Percentiles rank a stretch among this genome's conserved stretches.
Conservation (phyloP, 768 basidiomycete species). For the Hygrocybe punicea region DNA sequence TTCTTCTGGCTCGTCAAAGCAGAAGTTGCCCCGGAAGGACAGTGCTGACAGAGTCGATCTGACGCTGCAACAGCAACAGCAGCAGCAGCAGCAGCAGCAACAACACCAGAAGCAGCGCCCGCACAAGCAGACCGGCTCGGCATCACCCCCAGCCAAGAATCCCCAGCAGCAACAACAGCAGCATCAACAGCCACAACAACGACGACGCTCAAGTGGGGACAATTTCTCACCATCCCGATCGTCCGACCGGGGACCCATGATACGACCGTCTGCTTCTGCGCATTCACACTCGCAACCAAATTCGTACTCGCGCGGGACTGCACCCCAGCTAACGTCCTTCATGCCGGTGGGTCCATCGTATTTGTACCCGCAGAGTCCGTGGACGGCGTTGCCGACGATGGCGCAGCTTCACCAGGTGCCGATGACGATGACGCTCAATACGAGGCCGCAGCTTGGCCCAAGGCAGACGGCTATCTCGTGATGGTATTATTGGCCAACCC, state of each 20-base stretch:
- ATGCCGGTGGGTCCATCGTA: conserved; percentile 3
- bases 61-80: conserved; percentile 6
- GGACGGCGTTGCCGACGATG: conserved; percentile 41
- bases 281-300: conserved; percentile 29
- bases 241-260: background rate
- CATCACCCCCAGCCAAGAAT: background rate
- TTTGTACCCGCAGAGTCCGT: conserved; percentile 32
- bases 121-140: conserved; percentile 17
- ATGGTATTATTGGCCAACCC: background rate
- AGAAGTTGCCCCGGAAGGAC: conserved; percentile 21
- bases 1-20: conserved; percentile 34
- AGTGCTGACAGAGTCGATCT: conserved; percentile 10
- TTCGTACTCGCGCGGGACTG: conserved; percentile 7
- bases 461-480: background rate
- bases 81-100: conserved; percentile 12
- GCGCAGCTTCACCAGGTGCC: background rate
- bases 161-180: conserved; percentile 7
- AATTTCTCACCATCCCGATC: conserved; percentile 15
- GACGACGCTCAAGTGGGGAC: conserved; percentile 11
- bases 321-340: conserved; percentile 9
- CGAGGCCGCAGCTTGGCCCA: background rate
- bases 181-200: conserved; percentile 16
- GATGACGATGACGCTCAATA: background rate
- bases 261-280: conserved; percentile 16
- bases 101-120: conserved; percentile 16